Conservation (phyloP, 2,329 filamentous ascomycete genomes). For the Huntiella moniliformis region DNA sequence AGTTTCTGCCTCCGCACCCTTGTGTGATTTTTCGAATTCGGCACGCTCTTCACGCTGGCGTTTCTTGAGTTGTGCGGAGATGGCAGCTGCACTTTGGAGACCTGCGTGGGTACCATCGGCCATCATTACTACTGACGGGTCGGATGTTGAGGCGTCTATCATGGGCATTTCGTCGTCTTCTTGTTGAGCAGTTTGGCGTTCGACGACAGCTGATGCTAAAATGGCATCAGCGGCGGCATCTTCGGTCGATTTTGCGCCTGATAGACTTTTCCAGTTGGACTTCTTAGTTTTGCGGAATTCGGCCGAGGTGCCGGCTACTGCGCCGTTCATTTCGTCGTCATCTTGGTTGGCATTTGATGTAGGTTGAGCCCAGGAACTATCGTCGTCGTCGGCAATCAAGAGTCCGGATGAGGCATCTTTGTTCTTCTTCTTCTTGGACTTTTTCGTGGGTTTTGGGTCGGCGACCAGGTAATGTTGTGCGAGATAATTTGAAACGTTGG, state of each 20-base stretch:
- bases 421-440: constrained; percentile 41
- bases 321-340: constrained; percentile 27
- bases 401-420: constrained; percentile 28
- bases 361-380: constrained; percentile 27
- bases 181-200: constrained; percentile 33
- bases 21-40: constrained; percentile 24
- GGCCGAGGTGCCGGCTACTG: constrained; percentile 31
- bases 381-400: constrained; percentile 47
- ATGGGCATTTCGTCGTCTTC: constrained; percentile 32
- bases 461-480: constrained; percentile 71
- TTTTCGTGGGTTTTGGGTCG: constrained; percentile 39
- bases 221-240: constrained; percentile 61
- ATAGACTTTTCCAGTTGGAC: constrained; percentile 61
- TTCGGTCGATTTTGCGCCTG: constrained; percentile 24
- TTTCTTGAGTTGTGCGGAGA: constrained; percentile 48
- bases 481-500: constrained; percentile 64
- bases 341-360: constrained; percentile 25
- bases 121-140: constrained; percentile 45
- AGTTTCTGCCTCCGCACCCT: constrained; percentile 39
- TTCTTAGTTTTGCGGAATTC: constrained; percentile 62
- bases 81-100: constrained; percentile 64
- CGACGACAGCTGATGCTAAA: constrained; percentile 51
- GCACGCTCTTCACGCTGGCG: constrained; percentile 46
- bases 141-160: constrained; percentile 20
- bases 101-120: constrained; percentile 75